Percentiles rank a stretch among this genome's conserved stretches.
These are phyloP conservation scores for Psilocybe sp. DNA, from an alignment of 768 basidiomycete species.

Conservation along the genomic window DNA sequence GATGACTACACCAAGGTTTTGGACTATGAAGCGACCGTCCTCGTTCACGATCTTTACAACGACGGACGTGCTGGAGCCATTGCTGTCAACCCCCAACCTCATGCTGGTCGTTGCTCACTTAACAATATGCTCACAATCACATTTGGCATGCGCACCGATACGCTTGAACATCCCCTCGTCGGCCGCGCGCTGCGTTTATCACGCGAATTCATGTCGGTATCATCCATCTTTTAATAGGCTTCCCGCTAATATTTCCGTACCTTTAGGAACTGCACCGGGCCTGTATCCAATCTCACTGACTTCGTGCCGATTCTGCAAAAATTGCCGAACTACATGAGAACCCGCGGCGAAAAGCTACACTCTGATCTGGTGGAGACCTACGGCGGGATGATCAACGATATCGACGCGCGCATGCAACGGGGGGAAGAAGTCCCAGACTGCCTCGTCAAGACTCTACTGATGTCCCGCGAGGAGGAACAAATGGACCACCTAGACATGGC, in stretches of 20 bases:
- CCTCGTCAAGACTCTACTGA: constrained; percentile 36
- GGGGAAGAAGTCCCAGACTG: constrained; percentile 41
- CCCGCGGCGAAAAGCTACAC: constrained; percentile 38
- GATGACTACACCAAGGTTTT: constrained; percentile 32
- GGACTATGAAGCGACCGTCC: constrained; percentile 36
- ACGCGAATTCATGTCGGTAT: constrained; percentile 42
- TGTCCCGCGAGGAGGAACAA: constrained; percentile 28
- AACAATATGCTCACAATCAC: constrained; percentile 45
- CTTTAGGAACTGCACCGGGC: constrained; percentile 38
- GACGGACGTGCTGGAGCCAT: constrained; percentile 25
- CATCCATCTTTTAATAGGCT: not conserved
- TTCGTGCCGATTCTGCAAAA: constrained; percentile 40
- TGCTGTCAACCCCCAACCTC: constrained; percentile 36
- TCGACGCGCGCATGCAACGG: constrained; percentile 30
- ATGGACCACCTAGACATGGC: constrained; percentile 37
- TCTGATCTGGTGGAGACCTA: constrained; percentile 33
- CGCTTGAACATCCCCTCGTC: constrained; percentile 35
- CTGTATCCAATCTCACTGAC: constrained; percentile 42
- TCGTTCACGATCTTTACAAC: constrained; percentile 35
- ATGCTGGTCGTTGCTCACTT: constrained; percentile 35
- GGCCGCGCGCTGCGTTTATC: constrained; percentile 32
- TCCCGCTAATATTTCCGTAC: not conserved
- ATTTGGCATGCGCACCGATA: constrained; percentile 40
- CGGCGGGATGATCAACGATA: constrained; percentile 35
- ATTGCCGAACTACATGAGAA: constrained; percentile 33